phyloP scores from a whole-genome alignment of 2,329 filamentous ascomycete species.

The Triangularia setosa region DNA sequence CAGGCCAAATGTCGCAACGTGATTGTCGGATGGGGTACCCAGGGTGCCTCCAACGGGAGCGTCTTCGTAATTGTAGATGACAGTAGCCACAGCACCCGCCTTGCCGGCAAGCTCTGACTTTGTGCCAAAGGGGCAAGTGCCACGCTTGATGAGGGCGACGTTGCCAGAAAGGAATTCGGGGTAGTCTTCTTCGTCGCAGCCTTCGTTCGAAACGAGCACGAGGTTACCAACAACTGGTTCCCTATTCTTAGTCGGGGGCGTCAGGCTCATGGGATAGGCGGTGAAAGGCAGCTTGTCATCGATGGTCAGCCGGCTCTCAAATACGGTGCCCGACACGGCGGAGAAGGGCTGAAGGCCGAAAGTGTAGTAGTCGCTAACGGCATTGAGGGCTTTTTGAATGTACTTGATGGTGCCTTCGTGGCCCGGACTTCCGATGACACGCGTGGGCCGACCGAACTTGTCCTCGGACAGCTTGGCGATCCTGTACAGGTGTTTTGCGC shows the following conservation, averaged over 20 bases:
- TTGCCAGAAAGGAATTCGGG: conserved; percentile 54
- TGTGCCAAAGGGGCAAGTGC: conserved; percentile 65
- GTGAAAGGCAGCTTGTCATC: conserved; percentile 48
- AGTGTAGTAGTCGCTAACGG: conserved; percentile 58
- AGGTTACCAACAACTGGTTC: conserved; percentile 58
- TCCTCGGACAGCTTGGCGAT: conserved; percentile 56
- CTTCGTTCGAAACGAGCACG: conserved; percentile 57
- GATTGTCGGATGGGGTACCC: conserved; percentile 53
- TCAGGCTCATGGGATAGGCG: conserved; percentile 59
- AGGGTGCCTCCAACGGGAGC: conserved; percentile 65
- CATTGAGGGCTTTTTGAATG: conserved; percentile 52
- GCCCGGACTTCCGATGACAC: conserved; percentile 65
- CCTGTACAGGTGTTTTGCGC: conserved; percentile 58
- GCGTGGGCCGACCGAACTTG: conserved; percentile 65
- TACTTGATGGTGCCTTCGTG: conserved; percentile 63
- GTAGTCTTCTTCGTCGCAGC: conserved; percentile 63
- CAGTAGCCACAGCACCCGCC: conserved; percentile 65
- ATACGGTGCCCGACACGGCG: conserved; percentile 57
- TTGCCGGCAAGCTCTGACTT: conserved; percentile 66
- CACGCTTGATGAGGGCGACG: conserved; percentile 68
- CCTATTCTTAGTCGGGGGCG: conserved; percentile 59
- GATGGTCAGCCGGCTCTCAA: conserved; percentile 55
- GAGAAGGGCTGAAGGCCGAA: conserved; percentile 61
- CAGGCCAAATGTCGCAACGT: conserved; percentile 67
- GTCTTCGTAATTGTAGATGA: conserved; percentile 70